Base-by-base conservation (phyloP, 306 rosid species). In the Castanospermum australe region DNA sequence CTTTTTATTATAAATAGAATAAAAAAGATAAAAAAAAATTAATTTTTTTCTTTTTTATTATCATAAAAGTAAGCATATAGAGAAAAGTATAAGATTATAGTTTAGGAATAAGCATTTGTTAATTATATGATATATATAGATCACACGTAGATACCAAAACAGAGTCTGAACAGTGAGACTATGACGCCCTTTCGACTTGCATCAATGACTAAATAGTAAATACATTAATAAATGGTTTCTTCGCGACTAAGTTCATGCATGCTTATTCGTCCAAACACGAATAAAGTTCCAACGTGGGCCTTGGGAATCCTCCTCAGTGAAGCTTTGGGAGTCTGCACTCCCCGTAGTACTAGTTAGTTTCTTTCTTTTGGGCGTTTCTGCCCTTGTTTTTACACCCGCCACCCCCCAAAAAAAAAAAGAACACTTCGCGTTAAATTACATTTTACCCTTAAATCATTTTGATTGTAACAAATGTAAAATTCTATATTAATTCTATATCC, bases 151-250 rank as follows among this genome's bases (percentile, higher is more conserved):
- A 18, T 15, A 18, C 51, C 18, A 60, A 14, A 48, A 33, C 21
- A 8, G 64, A 73, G 67, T 79, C 62, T 84, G 82, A 75, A 84
- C 61, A 79, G 52, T 33, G 14, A 41, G 81, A 79, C 81, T 14
- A 41, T 52, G 44, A 33, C 44, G 32, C 17, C 51, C 42, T 66
- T 4, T 32, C 2, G 3, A n/a, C n/a, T n/a, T 65, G 63, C 56
- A 66, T 64, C 17, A 12, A 44, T 66, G 77, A 75, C 77, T 56
- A 36, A 13, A 12, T 47, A 75, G 71, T 56, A 36, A 13, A 12
- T 47, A 81, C 22, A 81, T 66, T 56, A 22, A 55, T 32, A 47
- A 65, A 73, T 6, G 35, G 6, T 41, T 51, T 38, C 39, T 54
- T 77, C 73, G 35, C 25, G 54, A 64, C 35, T n/a, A n/a, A n/a